phyloP scores from a whole-genome alignment of 371 early-diverging fungal species.

The Mortierella sp. region DNA sequence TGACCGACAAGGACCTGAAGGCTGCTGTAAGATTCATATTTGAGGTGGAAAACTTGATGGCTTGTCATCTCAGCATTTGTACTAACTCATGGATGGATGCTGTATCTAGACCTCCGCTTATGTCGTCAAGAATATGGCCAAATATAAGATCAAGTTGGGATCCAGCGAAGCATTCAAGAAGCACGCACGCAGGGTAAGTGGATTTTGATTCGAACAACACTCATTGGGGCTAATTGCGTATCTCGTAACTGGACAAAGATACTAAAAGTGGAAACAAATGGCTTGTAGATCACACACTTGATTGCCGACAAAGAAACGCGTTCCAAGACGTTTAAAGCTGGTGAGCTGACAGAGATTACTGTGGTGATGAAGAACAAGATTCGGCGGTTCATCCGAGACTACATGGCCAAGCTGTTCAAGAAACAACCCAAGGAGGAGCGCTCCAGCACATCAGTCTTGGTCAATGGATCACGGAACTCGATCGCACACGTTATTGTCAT shows the following conservation, averaged over 20 bases:
- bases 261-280: not conserved
- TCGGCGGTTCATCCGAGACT: constrained; percentile 63
- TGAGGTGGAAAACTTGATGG: too few relatives aligned
- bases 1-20: constrained; percentile 62
- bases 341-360: constrained; percentile 59
- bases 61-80: too few relatives aligned
- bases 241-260: too few relatives aligned
- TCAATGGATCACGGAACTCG: constrained; percentile 25
- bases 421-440: constrained; percentile 50
- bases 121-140: constrained; percentile 74
- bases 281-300: constrained; percentile 61
- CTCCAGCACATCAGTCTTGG: constrained; percentile 24
- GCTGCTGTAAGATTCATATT: constrained; percentile 47
- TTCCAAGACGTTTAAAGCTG: constrained; percentile 55
- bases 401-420: constrained; percentile 58
- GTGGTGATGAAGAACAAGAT: constrained; percentile 66
- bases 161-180: constrained; percentile 73
- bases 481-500: constrained; percentile 34
- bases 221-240: too few relatives aligned
- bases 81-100: not conserved
- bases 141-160: constrained; percentile 65
- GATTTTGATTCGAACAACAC: too few relatives aligned
- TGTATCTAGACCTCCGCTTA: constrained; percentile 61
- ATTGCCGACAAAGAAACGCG: constrained; percentile 72
- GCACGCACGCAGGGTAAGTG: constrained; percentile 69